phyloP scores from a whole-genome alignment of 2,329 filamentous ascomycete species.

The Periconia macrospinosa region DNA sequence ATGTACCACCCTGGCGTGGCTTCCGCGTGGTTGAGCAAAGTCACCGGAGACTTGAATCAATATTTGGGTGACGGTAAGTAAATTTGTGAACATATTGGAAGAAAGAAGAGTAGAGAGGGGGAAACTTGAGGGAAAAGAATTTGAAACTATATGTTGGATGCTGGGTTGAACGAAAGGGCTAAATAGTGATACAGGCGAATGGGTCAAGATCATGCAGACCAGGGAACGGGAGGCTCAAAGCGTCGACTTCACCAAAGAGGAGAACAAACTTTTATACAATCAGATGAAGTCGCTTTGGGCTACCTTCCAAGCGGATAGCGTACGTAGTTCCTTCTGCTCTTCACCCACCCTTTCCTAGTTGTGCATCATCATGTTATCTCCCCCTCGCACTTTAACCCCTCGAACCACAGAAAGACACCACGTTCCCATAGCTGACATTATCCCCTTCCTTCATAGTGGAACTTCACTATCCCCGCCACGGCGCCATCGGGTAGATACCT shows the following conservation, averaged over 20 bases:
- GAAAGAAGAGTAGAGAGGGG: too few relatives aligned
- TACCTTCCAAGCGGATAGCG: slow-evolving; percentile 4
- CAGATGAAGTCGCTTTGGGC: slow-evolving; percentile 9
- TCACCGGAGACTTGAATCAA: not conserved
- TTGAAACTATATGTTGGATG: not conserved
- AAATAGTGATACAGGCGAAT: not conserved
- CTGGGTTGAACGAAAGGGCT: not conserved
- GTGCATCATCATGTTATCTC: not conserved
- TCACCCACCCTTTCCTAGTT: not conserved
- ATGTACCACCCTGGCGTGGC: slow-evolving; percentile 6
- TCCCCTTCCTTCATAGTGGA: slow-evolving; percentile 11
- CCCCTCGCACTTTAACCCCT: too few relatives aligned
- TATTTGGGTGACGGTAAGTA: slow-evolving; percentile 4
- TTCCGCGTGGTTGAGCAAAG: slow-evolving; percentile 2
- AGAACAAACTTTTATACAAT: slow-evolving; percentile 1
- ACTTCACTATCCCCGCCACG: slow-evolving; percentile 18
- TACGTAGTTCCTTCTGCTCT: slow-evolving; percentile 1
- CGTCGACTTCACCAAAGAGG: slow-evolving; percentile 3
- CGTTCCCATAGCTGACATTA: too few relatives aligned
- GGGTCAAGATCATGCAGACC: slow-evolving; percentile 11
- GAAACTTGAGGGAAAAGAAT: not conserved
- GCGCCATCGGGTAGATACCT: slow-evolving; percentile 19
- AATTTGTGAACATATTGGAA: too few relatives aligned
- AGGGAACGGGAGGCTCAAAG: slow-evolving; percentile 6
- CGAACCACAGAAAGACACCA: not conserved